Conservation (phyloP, 2,329 filamentous ascomycete genomes). For the Beauveria scarabaeidicola region DNA sequence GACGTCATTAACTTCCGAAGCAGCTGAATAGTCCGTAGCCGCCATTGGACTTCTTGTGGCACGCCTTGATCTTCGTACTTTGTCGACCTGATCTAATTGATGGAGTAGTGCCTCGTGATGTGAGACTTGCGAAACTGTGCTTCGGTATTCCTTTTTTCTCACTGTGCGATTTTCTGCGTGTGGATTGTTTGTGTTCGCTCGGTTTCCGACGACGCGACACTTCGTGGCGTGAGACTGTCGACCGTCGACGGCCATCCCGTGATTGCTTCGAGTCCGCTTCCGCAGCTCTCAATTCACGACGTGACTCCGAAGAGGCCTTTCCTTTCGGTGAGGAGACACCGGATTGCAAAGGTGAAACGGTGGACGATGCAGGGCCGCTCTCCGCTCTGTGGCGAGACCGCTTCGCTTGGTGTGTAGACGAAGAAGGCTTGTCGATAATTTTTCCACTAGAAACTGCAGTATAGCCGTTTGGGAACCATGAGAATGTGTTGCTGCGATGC, state of each 20-base stretch:
- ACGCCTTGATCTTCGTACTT: background rate
- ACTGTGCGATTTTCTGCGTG: background rate
- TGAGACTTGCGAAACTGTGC: background rate
- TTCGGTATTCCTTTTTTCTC: background rate
- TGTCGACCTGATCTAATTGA: background rate
- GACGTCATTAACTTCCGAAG: background rate
- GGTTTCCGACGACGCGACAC: background rate
- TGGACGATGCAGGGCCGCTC: background rate
- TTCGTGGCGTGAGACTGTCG: background rate
- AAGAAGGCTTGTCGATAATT: background rate
- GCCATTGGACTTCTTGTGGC: background rate
- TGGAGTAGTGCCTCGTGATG: background rate
- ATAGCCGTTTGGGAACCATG: background rate
- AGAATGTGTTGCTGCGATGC: background rate
- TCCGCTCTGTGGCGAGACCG: background rate
- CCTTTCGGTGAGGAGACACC: background rate
- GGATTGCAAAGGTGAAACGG: background rate
- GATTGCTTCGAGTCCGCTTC: background rate
- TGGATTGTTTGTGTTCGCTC: background rate
- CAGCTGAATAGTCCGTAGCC: background rate
- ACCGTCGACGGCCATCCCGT: background rate
- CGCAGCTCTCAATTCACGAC: background rate
- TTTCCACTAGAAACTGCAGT: conserved; percentile 23
- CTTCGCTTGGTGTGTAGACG: background rate
- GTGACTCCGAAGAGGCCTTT: background rate